Conservation (phyloP, 768 basidiomycete genomes). For the Filobasidium floriforme region DNA sequence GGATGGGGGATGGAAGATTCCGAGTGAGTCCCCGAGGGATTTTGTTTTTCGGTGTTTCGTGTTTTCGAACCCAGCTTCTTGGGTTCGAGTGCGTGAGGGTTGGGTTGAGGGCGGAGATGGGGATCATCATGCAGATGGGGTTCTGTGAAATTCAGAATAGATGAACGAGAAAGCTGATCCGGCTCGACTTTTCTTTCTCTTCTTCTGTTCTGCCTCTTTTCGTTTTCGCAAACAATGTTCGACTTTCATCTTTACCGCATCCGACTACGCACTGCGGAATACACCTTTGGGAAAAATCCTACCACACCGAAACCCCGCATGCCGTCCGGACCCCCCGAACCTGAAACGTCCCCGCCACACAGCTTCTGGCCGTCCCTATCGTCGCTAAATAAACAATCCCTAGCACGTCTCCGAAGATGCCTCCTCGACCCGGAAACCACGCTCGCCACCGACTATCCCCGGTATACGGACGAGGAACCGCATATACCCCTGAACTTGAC, state of each 20-base stretch:
- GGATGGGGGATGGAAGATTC: slow-evolving; percentile 6
- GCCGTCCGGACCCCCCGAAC: background rate
- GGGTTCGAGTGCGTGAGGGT: no score
- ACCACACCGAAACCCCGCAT: no score
- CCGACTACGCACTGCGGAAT: no score
- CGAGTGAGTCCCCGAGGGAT: no score
- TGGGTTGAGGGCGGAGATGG: no score
- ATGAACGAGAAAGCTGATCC: background rate
- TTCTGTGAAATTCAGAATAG: no score
- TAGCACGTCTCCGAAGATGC: slow-evolving; percentile 12
- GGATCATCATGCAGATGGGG: no score
- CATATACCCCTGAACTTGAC: slow-evolving; percentile 2
- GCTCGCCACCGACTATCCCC: background rate
- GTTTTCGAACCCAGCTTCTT: no score
- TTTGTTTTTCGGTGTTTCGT: no score
- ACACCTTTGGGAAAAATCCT: no score
- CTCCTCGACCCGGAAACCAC: background rate
- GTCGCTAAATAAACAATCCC: slow-evolving; percentile 9
- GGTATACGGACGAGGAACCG: slow-evolving; percentile 3
- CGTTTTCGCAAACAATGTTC: slow-evolving; percentile 12
- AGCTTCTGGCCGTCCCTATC: slow-evolving; percentile 13
- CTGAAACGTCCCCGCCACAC: background rate
- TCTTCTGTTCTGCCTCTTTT: background rate
- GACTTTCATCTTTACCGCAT: background rate
- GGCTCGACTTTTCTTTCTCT: background rate